Conservation (phyloP, 116 monocot species). For the Phalaenopsis hybrid region DNA sequence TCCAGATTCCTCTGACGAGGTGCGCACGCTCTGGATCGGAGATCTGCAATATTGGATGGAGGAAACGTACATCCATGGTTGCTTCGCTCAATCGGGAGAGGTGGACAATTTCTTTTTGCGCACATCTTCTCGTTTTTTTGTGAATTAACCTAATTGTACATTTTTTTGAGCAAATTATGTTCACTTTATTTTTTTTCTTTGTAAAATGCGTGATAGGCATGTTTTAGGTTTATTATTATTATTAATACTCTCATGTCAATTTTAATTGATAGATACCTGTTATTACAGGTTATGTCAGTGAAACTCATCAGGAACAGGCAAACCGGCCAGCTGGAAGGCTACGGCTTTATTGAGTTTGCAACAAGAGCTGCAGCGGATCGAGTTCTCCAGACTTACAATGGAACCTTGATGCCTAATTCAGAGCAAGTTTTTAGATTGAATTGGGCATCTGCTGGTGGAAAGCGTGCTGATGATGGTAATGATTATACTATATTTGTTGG, state of each 20-base stretch:
- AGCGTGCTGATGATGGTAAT: slow-evolving; percentile 42
- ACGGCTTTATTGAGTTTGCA: slow-evolving; percentile 84
- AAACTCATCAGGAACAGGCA: slow-evolving; percentile 83
- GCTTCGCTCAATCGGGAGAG: slow-evolving; percentile 56
- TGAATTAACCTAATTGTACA: not conserved
- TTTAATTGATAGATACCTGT: not conserved
- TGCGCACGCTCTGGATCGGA: slow-evolving; percentile 70
- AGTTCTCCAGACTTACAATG: slow-evolving; percentile 74
- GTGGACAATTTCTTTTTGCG: slow-evolving; percentile 7
- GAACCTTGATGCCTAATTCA: slow-evolving; percentile 63
- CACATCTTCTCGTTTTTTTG: not conserved
- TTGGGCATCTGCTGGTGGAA: slow-evolving; percentile 58
- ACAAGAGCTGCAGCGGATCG: slow-evolving; percentile 59
- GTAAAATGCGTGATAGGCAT: not conserved
- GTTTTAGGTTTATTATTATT: not conserved
- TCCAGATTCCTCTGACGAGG: slow-evolving; percentile 35
- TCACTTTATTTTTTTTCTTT: not conserved
- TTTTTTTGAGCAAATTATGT: not conserved
- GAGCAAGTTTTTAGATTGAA: slow-evolving; percentile 79
- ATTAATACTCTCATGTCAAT: not conserved
- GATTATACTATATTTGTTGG: slow-evolving; percentile 94
- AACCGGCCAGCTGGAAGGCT: slow-evolving; percentile 72
- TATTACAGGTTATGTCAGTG: slow-evolving; percentile 49
- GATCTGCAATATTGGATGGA: slow-evolving; percentile 78
- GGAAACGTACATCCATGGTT: slow-evolving; percentile 47